Evolutionary conservation across 345 rosid species (phyloP).

Genomic region (Eucalyptus camaldulensis): DNA sequence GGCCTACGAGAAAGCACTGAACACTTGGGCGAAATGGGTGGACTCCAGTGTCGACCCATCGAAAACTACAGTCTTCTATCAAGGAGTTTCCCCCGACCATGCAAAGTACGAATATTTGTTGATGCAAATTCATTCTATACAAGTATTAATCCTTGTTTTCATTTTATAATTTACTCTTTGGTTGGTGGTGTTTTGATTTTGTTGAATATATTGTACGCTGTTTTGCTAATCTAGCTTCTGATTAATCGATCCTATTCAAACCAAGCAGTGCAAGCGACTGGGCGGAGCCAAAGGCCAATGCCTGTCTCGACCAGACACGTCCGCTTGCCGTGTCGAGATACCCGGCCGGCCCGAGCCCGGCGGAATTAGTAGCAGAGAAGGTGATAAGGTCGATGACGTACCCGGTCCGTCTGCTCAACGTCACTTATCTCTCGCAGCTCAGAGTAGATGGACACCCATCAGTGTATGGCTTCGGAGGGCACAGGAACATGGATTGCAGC

Average conservation of each 20-base stretch:
- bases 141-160: no score
- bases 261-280: slow-evolving; percentile 37
- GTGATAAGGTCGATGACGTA: slow-evolving; percentile 15
- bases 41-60: slow-evolving; percentile 8
- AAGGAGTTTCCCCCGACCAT: slow-evolving; percentile 32
- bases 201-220: background rate
- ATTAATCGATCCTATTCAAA: background rate
- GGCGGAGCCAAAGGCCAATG: slow-evolving; percentile 26
- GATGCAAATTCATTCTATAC: no score
- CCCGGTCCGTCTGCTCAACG: slow-evolving; percentile 21
- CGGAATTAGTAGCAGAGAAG: slow-evolving; percentile 23
- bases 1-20: slow-evolving; percentile 28
- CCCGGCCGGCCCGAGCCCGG: slow-evolving; percentile 27
- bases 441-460: slow-evolving; percentile 56
- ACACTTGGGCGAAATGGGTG: slow-evolving; percentile 35
- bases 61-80: slow-evolving; percentile 29
- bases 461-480: slow-evolving; percentile 30
- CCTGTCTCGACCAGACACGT: slow-evolving; percentile 11
- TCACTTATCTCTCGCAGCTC: slow-evolving; percentile 24
- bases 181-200: no score
- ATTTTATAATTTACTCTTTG: no score
- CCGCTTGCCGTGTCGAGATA: slow-evolving; percentile 23
- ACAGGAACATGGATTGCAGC: slow-evolving; percentile 33
- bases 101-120: background rate
- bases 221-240: background rate